These are phyloP conservation scores for Pythium phragmiticola DNA, from an alignment of 352 stramenopile species.

Conservation along the genomic window DNA sequence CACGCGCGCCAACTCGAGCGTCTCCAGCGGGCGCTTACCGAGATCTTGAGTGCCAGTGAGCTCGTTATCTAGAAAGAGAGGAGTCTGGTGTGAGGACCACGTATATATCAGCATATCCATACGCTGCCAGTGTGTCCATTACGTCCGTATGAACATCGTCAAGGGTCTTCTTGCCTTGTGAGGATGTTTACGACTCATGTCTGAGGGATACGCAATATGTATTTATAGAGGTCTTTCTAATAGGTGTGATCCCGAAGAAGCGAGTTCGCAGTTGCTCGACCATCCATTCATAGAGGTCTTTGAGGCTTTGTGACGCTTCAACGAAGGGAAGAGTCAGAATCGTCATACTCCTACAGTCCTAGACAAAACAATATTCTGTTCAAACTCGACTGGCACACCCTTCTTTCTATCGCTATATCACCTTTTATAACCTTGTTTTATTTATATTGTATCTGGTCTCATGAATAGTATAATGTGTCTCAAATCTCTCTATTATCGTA, in stretches of 20 bases:
- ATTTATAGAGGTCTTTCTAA: neutral
- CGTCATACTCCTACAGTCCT: neutral
- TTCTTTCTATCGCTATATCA: too few species aligned
- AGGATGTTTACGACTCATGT: too few species aligned
- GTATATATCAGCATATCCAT: too few species aligned
- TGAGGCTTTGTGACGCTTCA: too few species aligned
- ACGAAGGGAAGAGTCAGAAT: conserved; percentile 2
- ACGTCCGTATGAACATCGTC: too few species aligned
- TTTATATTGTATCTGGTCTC: too few species aligned
- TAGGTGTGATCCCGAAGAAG: neutral
- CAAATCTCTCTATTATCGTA: too few species aligned
- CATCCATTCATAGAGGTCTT: neutral
- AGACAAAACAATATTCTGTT: conserved; percentile 12
- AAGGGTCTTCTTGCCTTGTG: neutral
- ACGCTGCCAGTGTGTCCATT: too few species aligned
- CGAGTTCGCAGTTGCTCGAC: neutral
- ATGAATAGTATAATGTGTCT: too few species aligned
- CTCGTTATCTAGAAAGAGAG: neutral
- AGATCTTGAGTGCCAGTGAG: neutral
- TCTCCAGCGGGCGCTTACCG: neutral
- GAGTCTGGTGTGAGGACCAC: too few species aligned
- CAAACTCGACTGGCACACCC: too few species aligned
- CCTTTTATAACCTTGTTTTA: too few species aligned
- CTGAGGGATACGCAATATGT: neutral
- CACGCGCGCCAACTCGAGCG: conserved; percentile 18